Evolutionary conservation across 768 basidiomycete species (phyloP), one percentile per base, ranked within the genome.

Genomic region (Podaxis mareebaensis): DNA sequence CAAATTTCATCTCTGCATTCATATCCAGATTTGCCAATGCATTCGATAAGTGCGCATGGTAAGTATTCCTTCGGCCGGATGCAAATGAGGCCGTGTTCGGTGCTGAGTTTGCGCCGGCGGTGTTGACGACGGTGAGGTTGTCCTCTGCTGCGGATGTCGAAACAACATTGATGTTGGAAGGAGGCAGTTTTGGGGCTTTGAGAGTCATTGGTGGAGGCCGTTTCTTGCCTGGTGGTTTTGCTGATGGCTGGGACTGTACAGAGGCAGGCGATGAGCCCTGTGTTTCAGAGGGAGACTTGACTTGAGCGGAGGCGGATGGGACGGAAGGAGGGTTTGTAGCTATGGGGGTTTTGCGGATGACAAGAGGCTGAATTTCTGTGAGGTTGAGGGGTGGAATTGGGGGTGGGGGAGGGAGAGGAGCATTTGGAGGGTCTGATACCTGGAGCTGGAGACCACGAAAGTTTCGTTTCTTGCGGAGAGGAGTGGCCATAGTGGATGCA

Each of bases 11-110:
- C 77, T 93, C 91, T 38, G 89, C 87, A 69, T 90, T 92, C 78
- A 94, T 83, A 68, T 96, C 94, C 64, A 96, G 78, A 67, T 84
- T 93, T 22, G 93, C 94, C 38, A 97, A 84, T 15, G 92, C 94
- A 66, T 87, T 91, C 17, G 90, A 89, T 3, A 96, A 83, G 4
- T 89, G 85, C 26, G 84, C 84, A 76, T 95, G 92, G 68, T 92
- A 92, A 22, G 86, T 91, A 70, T 85, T 88, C 65, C 91, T 84
- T 60, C 84, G 77, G 54, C 85, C 81, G 38, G 76, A 75, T 52
- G 83, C 58, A 20, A 64, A 64, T 7, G 57, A 54, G 3, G 58
- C 67, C 10, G 67, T 67, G 42, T 61, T 78, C 3, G 85, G 79
- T 30, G 85, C 85, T 46, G 89, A 86, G 54, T 74, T 82, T 54